These are phyloP conservation scores for Rhododendron ovatum DNA, from an alignment of 148 eudicot genomes.

Conservation along the genomic window DNA sequence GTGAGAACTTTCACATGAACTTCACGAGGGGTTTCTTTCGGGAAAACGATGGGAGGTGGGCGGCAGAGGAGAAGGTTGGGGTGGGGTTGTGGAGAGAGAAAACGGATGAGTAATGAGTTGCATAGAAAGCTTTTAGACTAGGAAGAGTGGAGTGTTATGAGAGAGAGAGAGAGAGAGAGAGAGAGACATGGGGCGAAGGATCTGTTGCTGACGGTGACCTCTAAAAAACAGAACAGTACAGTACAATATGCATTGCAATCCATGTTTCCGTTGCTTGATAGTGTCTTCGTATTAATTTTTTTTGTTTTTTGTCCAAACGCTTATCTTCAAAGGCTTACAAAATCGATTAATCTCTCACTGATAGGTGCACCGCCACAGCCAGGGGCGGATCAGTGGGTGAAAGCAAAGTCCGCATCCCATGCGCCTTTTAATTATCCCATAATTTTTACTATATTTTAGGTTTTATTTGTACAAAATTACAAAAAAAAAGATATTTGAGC, in stretches of 20 bases:
- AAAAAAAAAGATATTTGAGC: too few relatives aligned
- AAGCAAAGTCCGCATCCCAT: too few relatives aligned
- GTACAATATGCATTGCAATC: background rate
- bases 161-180: background rate
- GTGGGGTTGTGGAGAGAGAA: background rate
- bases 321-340: background rate
- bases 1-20: slow-evolving; percentile 14
- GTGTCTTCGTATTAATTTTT: too few relatives aligned
- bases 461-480: too few relatives aligned
- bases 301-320: background rate
- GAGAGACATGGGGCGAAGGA: background rate
- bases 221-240: background rate
- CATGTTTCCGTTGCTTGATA: background rate
- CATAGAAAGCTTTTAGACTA: background rate
- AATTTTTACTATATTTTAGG: too few relatives aligned
- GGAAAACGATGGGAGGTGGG: slow-evolving; percentile 9
- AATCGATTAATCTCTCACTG: too few relatives aligned
- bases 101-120: background rate
- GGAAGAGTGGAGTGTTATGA: background rate
- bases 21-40: slow-evolving; percentile 9
- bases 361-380: too few relatives aligned
- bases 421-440: too few relatives aligned
- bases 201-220: background rate
- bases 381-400: too few relatives aligned
- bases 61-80: background rate